Evolutionary conservation across 1,139 yeast species (phyloP).

Genomic region (Debaryomyces psychrophilus): DNA sequence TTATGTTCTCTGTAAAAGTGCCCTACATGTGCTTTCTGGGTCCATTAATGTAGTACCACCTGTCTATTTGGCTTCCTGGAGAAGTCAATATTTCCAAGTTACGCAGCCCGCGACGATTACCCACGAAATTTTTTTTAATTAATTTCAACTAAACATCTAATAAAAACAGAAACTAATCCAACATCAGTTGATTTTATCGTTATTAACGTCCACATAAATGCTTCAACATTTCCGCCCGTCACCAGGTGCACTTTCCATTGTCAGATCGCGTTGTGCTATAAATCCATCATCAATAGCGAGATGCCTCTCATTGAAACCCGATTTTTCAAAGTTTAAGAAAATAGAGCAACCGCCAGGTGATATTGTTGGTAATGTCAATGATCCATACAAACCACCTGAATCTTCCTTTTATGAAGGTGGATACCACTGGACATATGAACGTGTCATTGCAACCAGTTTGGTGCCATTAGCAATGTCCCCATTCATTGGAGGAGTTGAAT

Average conservation of each 20-base stretch:
- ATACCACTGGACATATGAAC: constrained; percentile 73
- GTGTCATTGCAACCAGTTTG: constrained; percentile 58
- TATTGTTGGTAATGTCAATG: constrained; percentile 75
- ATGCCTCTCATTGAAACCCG: constrained; percentile 44
- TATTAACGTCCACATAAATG: neutral
- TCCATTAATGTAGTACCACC: too few relatives aligned
- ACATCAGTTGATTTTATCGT: neutral
- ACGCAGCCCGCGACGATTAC: neutral
- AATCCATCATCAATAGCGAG: constrained; percentile 15
- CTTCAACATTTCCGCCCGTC: constrained; percentile 7
- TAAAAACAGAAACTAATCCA: neutral
- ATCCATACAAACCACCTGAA: constrained; percentile 65
- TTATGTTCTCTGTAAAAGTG: too few relatives aligned
- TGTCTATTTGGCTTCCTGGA: neutral
- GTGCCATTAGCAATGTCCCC: constrained; percentile 69
- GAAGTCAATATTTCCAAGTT: neutral
- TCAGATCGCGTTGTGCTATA: neutral
- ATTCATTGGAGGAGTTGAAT: constrained; percentile 54
- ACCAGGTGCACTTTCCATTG: constrained; percentile 1
- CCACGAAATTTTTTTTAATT: constrained; percentile 9
- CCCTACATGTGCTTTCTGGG: too few relatives aligned
- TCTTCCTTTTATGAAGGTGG: constrained; percentile 63
- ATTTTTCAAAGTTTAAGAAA: constrained; percentile 48
- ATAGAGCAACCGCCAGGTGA: constrained; percentile 79
- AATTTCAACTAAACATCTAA: neutral